phyloP scores from a whole-genome alignment of 352 stramenopile genomes.

The Pythium volutum region DNA sequence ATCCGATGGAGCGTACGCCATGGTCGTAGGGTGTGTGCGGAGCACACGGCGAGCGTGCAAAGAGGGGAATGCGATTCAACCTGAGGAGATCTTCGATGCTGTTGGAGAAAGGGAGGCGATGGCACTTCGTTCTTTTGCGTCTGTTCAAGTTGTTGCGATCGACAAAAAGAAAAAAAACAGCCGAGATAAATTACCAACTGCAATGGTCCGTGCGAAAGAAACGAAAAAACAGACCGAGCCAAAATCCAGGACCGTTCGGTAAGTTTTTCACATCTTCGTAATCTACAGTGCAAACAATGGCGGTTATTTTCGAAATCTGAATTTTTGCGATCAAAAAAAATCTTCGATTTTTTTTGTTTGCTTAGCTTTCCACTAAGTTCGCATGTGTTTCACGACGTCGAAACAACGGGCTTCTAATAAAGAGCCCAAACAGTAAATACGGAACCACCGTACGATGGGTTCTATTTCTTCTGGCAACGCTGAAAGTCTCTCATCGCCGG shows the following conservation, averaged over 20 bases:
- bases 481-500: no score
- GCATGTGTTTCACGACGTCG: background rate
- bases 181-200: no score
- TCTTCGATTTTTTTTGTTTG: slow-evolving; percentile 15
- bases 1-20: background rate
- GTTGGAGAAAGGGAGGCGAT: background rate
- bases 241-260: no score
- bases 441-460: background rate
- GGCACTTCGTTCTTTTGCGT: slow-evolving; percentile 3
- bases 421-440: slow-evolving; percentile 8
- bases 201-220: slow-evolving; percentile 8
- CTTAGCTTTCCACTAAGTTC: background rate
- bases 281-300: no score
- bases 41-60: background rate
- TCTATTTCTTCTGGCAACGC: slow-evolving; percentile 8
- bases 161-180: slow-evolving; percentile 13
- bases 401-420: slow-evolving; percentile 14
- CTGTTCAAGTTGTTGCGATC: slow-evolving; percentile 9
- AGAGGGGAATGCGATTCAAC: background rate
- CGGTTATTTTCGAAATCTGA: background rate
- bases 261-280: no score
- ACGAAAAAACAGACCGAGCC: slow-evolving; percentile 1
- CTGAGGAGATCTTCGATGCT: background rate
- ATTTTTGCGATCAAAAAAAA: background rate
- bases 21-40: background rate